phyloP scores from a whole-genome alignment of 495 filamentous ascomycete species.

The Acidiella bohemica region DNA sequence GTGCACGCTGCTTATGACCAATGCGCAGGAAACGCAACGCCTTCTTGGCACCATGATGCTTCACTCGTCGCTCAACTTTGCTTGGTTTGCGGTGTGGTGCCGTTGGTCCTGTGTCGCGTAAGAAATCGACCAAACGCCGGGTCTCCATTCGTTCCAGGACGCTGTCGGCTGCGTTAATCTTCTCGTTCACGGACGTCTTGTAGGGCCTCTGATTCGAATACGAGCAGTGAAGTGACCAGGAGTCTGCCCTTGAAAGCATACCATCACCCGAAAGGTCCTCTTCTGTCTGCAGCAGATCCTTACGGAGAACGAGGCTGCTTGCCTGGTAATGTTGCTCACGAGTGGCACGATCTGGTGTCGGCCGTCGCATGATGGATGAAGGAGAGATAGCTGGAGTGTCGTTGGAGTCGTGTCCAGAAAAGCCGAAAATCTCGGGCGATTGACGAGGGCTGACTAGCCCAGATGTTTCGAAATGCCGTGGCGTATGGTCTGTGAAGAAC shows the following conservation, averaged over 20 bases:
- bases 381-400: conserved; percentile 1
- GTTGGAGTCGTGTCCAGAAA: conserved; percentile 1
- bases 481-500: conserved; percentile 15
- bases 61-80: conserved; percentile 6
- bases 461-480: conserved; percentile 7
- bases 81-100: conserved; percentile 13
- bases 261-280: conserved; percentile 1
- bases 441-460: conserved; percentile 3
- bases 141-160: too few species aligned
- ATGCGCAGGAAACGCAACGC: conserved; percentile 11
- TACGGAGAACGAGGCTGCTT: conserved; percentile 6
- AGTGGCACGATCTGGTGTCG: too few species aligned
- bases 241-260: conserved; percentile 6
- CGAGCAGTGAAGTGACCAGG: conserved; percentile 14
- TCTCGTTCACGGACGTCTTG: background rate
- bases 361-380: too few species aligned
- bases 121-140: conserved; percentile 11
- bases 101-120: conserved; percentile 10
- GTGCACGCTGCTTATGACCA: background rate
- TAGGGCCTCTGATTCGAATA: conserved; percentile 17
- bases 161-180: too few species aligned
- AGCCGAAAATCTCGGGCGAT: conserved; percentile 9
- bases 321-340: too few species aligned
- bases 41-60: background rate
- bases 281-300: conserved; percentile 10